Base-by-base conservation (phyloP, 73 alveolate genomes). In the Uronychia setigera region DNA sequence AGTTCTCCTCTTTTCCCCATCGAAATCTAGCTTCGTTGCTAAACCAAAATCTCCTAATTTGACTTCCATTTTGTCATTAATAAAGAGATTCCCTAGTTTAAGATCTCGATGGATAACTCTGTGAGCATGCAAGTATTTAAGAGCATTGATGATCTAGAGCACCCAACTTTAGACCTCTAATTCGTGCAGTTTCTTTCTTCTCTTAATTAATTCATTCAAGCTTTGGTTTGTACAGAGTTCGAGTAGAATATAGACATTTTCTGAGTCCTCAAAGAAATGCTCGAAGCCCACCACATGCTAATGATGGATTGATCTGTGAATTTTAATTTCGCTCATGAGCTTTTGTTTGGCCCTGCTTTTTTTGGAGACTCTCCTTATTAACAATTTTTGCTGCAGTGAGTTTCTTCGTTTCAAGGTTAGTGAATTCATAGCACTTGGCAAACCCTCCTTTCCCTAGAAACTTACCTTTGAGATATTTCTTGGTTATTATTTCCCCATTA, bases 21-120 rank as follows among this genome's bases (percentile, higher is more conserved):
- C 98, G 79, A 92, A 96, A 60, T 83, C 95, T 5, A 96, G 86
- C 89, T 96, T 91, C 14, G 99, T 94, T 0, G 99, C 99, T 0
- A 94, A 77, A n/a, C 99, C 99, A 82, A 94, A 96, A 81, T 96
- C 99, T 74, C 99, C 99, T 31, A 96, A 91, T 84, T 96, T 96
- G 85, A 94, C 82, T 88, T 94, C 96, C 87, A 94, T 86, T 92
- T 94, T 94, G 0, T 95, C 96, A 81, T 93, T 93, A 74, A 96
- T 80, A 86, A 96, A 96, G 78, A 96, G 85, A 82, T 96, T 96
- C 77, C 99, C 99, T 46, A 96, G 85, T 86, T 96, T 96, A 80
- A 96, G 57, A 77, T 95, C 99, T 79, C 99, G 81, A 82, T 95
- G 99, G 33, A 95, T 95, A 60, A 95, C 90, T 79, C 93, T 93